Conservation (phyloP, 1,284 basidiomycete species). For the Kwoniella shivajii region DNA sequence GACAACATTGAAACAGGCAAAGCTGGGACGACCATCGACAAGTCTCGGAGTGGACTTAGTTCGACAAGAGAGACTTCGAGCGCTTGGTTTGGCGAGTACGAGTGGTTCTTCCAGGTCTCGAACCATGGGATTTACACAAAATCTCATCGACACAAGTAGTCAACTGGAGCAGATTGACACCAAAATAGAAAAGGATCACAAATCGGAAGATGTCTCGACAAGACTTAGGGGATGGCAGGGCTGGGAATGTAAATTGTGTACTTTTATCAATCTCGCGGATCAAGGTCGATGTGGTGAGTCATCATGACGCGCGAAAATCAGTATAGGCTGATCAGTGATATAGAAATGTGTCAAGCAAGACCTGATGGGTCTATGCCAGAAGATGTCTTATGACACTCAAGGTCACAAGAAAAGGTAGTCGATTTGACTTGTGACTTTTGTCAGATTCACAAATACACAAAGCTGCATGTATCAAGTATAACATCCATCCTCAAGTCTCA, state of each 20-base stretch:
- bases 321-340: not conserved
- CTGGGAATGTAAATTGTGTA: constrained; percentile 41
- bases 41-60: constrained; percentile 16
- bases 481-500: too few species aligned
- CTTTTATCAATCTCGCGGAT: constrained; percentile 35
- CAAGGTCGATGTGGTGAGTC: constrained; percentile 44
- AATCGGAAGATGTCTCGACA: constrained; percentile 13
- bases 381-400: too few species aligned
- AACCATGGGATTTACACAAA: not conserved
- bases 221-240: constrained; percentile 12
- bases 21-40: not conserved
- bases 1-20: not conserved
- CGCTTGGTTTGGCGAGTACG: constrained; percentile 22
- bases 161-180: not conserved
- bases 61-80: constrained; percentile 25
- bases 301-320: not conserved
- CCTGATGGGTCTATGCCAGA: constrained; percentile 31
- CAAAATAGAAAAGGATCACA: not conserved
- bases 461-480: too few species aligned
- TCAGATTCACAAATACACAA: too few species aligned
- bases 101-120: constrained; percentile 6
- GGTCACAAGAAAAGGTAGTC: too few species aligned
- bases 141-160: too few species aligned
- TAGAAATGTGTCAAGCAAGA: constrained; percentile 42
- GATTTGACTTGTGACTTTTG: too few species aligned